Evolutionary conservation across 129 eudicot genomes (phyloP), one percentile per base, ranked within the genome.

Genomic region (Chrysanthemum makinoi): DNA sequence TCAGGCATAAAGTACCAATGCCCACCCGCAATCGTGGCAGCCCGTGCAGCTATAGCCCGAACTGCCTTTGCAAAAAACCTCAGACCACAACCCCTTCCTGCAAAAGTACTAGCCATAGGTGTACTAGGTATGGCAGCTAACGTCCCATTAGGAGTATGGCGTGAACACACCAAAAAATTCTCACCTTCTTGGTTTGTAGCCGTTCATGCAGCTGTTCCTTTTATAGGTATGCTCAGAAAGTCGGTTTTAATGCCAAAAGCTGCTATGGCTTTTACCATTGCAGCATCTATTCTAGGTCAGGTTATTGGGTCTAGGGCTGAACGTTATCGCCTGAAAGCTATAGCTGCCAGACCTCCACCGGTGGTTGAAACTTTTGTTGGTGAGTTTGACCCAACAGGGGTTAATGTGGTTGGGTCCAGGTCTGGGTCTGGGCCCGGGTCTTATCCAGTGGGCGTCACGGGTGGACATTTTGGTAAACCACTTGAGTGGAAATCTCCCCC

Each of bases 131-230:
- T 94, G 99, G 97, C 99, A 1, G 93, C 80, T 5, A 94, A 94
- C 56, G 75, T 94, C 26, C 99, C 99, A 10, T 64, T 94, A 69
- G 99, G 99, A 6, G 67, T 84, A 47, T 94, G 99, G 99, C 86
- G 99, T 44, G 99, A 94, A 76, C 99, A 94, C 77, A 94, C 99
- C 0, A 72, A 86, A 67, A 94, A 94, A 66, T 94, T 94, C 74
- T 89, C 99, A 10, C 97, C 96, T 17, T 81, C 96, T 33, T 94
- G 99, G 99, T 94, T 94, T 69, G 87, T 75, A 30, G 97, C 99
- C 1, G 99, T 94, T 47, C 99, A 94, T 83, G 99, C 99, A 6
- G 99, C 99, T 1, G 97, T 94, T 24, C 99, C 99, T 20, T 94
- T 94, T 79, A 87, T 94, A 76, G 99, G 75, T 66, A 87, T 94